Base-by-base conservation (phyloP, 1,284 basidiomycete genomes). In the Paramarasmius palmivorus region DNA sequence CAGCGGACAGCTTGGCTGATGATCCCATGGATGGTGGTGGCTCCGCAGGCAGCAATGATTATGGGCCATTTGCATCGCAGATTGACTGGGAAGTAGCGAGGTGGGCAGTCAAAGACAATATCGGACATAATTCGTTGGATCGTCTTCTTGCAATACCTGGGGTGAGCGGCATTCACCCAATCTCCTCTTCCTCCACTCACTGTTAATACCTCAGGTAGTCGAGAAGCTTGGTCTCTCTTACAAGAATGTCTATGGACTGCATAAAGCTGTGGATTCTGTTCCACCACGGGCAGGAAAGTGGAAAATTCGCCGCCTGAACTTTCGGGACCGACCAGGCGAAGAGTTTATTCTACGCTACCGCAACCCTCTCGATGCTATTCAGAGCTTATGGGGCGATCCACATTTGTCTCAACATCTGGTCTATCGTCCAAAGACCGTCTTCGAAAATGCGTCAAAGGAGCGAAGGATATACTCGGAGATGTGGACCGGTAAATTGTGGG, bases 401-500 rank as follows among this genome's bases (percentile, higher is more conserved):
- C 37, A 41, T 15, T 57, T 59, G 45, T 47, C 52, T 1, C 23
- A 55, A 4, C 32, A 58, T 25, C 19, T 63, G 17, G 37, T 53
- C 1, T 59, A 56, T 25, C 35, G 32, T 20, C 55, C 51, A 9
- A 32, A 26, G 32, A 41, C 41, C 10, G 14, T 52, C 12, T 52
- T 47, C 32, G 17, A 20, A n/a, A 23, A 25, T 3, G 10, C 7
- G 4, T 25, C 4, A 20, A 29, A 46, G 15, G 47, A 48, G n/a
- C 34, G 50, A 25, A 53, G 54, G 25, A 41, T 54, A 14, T 61
- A 62, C 48, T 46, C 52, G 47, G 62, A 65, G 32, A 61, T 63
- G 59, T 57, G 50, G 49, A 63, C 62, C 1, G 59, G 42, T 1
- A 55, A 63, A 2, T 64, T 61, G 61, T 62, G 60, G 61, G 53